Evolutionary conservation across 805 yeast genomes (phyloP).

Genomic region (Hanseniaspora opuntiae): DNA sequence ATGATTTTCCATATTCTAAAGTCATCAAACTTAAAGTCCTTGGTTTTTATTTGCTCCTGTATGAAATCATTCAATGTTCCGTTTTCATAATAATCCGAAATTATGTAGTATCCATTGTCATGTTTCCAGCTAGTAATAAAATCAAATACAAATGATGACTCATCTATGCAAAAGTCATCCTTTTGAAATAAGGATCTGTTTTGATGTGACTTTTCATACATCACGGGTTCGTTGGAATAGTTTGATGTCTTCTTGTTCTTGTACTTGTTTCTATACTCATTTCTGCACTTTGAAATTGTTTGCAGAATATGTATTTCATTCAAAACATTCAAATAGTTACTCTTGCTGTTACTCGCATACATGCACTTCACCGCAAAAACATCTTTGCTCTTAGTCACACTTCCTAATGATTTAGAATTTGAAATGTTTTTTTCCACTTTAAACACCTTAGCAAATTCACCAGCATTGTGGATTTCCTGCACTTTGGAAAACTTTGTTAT

Average conservation of each 20-base stretch:
- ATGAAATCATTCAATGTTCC: conserved; percentile 77
- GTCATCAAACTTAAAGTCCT: conserved; percentile 54
- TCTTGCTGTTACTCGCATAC: conserved; percentile 41
- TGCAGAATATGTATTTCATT: conserved; percentile 68
- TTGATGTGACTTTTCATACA: conserved; percentile 4
- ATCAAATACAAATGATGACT: conserved; percentile 63
- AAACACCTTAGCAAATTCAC: conserved; percentile 83
- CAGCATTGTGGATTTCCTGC: conserved; percentile 51
- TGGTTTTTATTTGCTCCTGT: conserved; percentile 61
- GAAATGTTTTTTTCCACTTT: conserved; percentile 37
- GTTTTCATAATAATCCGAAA: conserved; percentile 92
- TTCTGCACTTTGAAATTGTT: conserved; percentile 28
- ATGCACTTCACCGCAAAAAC: conserved; percentile 77
- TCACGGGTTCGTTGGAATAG: neutral
- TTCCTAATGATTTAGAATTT: conserved; percentile 27
- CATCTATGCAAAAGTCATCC: conserved; percentile 32
- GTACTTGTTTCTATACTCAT: conserved; percentile 15
- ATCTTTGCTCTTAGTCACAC: conserved; percentile 33
- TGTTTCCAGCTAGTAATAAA: conserved; percentile 40
- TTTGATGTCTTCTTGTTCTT: neutral
- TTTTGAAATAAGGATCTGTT: conserved; percentile 16
- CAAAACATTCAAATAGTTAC: conserved; percentile 44
- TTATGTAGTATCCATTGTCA: conserved; percentile 63
- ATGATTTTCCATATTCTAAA: conserved; percentile 96
- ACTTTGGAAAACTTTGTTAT: conserved; percentile 47